Conservation (phyloP, 2,329 filamentous ascomycete species). For the Colletotrichum karsti region DNA sequence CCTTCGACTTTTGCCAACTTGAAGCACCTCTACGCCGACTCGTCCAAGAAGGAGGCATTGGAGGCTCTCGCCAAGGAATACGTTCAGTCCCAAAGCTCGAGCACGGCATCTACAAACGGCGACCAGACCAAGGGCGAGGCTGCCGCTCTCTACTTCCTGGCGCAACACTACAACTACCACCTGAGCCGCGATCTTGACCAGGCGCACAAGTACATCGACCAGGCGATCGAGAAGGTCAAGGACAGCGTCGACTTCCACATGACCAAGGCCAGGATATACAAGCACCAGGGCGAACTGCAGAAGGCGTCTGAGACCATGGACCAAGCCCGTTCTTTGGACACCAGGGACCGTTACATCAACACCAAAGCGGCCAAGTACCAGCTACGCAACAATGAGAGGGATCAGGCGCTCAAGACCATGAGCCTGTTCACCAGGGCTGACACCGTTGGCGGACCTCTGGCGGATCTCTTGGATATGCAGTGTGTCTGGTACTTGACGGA, state of each 20-base stretch:
- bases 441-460: conserved; percentile 84
- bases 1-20: conserved; percentile 97
- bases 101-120: conserved; percentile 50
- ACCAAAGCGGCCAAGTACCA: conserved; percentile 98
- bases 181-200: conserved; percentile 84
- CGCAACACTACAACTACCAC: conserved; percentile 96
- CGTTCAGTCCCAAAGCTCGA: conserved; percentile 64
- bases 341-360: conserved; percentile 96
- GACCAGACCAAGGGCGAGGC: conserved; percentile 72
- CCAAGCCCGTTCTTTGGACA: conserved; percentile 82
- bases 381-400: conserved; percentile 89
- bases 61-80: conserved; percentile 83
- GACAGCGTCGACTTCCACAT: conserved; percentile 91
- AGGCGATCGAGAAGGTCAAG: conserved; percentile 80
- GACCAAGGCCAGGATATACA: conserved; percentile 94
- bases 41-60: conserved; percentile 80
- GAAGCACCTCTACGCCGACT: conserved; percentile 87
- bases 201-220: conserved; percentile 84
- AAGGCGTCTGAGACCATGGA: conserved; percentile 92
- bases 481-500: conserved; percentile 97
- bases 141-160: conserved; percentile 90
- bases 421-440: conserved; percentile 95
- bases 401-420: conserved; percentile 86
- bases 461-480: conserved; percentile 97
- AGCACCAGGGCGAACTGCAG: conserved; percentile 82